A percentile compares a stretch with the other conserved stretches of the same genome.
Conservation (phyloP, 1,284 basidiomycete genomes). For the Fomitopsis palustris region DNA sequence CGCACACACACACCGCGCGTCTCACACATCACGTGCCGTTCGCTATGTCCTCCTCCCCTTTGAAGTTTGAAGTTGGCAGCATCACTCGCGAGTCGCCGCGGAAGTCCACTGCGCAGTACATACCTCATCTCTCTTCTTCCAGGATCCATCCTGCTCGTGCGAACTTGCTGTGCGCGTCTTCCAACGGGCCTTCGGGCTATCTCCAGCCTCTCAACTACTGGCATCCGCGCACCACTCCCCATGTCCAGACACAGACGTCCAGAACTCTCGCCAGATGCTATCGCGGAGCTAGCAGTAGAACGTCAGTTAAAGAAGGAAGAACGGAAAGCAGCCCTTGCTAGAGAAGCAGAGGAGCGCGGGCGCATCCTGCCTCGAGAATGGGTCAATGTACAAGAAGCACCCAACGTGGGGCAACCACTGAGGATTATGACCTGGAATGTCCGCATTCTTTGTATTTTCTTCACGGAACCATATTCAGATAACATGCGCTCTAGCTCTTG, state of each 20-base stretch:
- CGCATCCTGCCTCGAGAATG: conserved; percentile 50
- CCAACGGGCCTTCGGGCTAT: too few relatives aligned
- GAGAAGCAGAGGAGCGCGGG: conserved; percentile 23
- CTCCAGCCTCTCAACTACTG: too few relatives aligned
- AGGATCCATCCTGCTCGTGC: not conserved
- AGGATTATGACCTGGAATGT: conserved; percentile 81
- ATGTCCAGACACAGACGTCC: not conserved
- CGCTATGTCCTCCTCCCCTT: too few relatives aligned
- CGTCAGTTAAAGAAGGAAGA: conserved; percentile 47
- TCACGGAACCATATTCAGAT: conserved; percentile 15
- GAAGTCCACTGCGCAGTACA: too few relatives aligned
- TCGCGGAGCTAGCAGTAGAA: conserved; percentile 43
- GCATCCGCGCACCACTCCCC: not conserved
- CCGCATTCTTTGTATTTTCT: conserved; percentile 28
- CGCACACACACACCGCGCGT: too few relatives aligned
- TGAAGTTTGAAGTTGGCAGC: too few relatives aligned
- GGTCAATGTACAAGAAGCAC: conserved; percentile 35
- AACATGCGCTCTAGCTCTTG: conserved; percentile 46
- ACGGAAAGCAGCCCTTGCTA: conserved; percentile 10
- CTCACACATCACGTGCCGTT: too few relatives aligned
- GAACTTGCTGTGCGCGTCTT: not conserved
- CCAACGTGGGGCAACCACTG: conserved; percentile 21
- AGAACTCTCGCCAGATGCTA: not conserved
- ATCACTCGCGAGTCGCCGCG: too few relatives aligned
- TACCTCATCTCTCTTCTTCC: too few relatives aligned